Base-by-base conservation (phyloP, 345 rosid genomes). In the Brassica carinata region DNA sequence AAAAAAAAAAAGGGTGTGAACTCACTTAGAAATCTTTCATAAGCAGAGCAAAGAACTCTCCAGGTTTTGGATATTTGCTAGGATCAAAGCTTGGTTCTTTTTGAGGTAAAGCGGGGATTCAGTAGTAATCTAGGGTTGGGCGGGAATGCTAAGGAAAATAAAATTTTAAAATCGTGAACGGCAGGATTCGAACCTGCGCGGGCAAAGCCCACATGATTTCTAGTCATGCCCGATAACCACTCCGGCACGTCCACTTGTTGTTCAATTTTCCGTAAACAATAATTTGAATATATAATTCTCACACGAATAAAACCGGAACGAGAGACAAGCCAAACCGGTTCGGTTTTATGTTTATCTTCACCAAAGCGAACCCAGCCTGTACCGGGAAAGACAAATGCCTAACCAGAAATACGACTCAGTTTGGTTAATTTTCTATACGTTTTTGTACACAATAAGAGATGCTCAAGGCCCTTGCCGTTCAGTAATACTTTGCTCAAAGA, bases 111-210 rank as follows among this genome's bases (percentile, higher is more conserved):
- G 31, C 31, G 31, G 31, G 31, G 31, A 29, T 29, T 29, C 31
- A 29, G 31, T 64, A 7, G 5, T 38, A 63, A 55, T 13, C 23
- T 5, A 40, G 13, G 48, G 10, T 40, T 40, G 11, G 8, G 31
- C 13, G 48, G 15, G 13, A 10, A 13, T 3, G n/a, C 0, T 29
- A 29, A 29, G 5, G 58, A 51, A 51, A 51, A n/a, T 38, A 2
- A 8, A 15, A 17, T 15, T 0, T 3, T 1, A 67, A 40, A 23
- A 66, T 0, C 83, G 79, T 70, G 84, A 71, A 76, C 80, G 80
- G 90, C 93, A 89, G 90, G 91, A 88, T 88, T 91, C 93, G 90
- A 90, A 88, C 93, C 91, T 87, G 91, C 92, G 90, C 93, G 97
- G 74, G 64, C 64, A 71, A 2, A 71, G 51, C 65, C 75, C 75